Evolutionary conservation across 2,329 filamentous ascomycete species (phyloP), one percentile per base, ranked within the genome.

Genomic region (Acrodontium crateriforme): DNA sequence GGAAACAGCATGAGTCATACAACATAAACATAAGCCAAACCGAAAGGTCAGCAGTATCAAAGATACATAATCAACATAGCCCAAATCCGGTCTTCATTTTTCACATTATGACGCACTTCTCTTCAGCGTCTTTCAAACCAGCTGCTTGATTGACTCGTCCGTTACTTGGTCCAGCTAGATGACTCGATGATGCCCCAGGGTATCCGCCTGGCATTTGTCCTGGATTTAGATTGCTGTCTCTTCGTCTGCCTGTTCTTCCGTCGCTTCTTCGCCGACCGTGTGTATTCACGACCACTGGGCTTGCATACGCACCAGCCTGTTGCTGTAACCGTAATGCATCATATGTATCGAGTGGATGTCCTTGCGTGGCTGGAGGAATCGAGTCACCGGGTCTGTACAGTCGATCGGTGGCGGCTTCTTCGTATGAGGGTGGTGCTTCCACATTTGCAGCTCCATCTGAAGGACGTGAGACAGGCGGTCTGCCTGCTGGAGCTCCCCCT

Each of bases 341-440:
- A 6, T 52, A 41, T 2, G 51, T 45, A n/a, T 43, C 44, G 5
- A 53, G 34, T 5, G 50, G 45, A 28, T 51, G 46, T 3, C 49
- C 47, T 24, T 50, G 51, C 20, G 40, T 31, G 4, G 22, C 26
- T 3, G 39, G 31, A 3, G 47, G 45, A n/a, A 44, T 46, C 4
- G 40, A 34, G 14, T 47, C 47, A 2, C 41, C 44, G 27, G 49
- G 49, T 13, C 50, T 36, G 37, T 74, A 76, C 2, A 61, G 61
- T n/a, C 62, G 60, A 23, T 62, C 60, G 9, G 56, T 63, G 1
- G 71, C 63, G 11, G 71, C 69, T 47, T 77, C 70, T 47, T 78
- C 74, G 42, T 79, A 79, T 0, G 66, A 65, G 4, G 74, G 74
- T 1, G 71, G 73, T 2, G 71, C 71, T 0, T 60, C 65, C 16